Evolutionary conservation across 192 early-diverging fungal genomes (phyloP).

Genomic region (Coemansia sp.): DNA sequence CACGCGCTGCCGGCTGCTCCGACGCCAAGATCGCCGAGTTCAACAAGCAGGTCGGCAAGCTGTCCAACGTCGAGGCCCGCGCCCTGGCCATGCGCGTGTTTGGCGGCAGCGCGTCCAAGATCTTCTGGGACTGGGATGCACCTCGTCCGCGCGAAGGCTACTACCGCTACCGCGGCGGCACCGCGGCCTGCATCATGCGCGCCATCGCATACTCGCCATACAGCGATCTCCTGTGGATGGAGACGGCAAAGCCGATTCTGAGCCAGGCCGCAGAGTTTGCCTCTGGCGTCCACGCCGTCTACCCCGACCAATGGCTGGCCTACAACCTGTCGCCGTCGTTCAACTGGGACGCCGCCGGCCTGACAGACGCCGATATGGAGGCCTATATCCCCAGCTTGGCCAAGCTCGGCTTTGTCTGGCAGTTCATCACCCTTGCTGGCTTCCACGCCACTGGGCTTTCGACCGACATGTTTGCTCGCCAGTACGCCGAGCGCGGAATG

Average conservation of each 20-base stretch:
- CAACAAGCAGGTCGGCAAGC: constrained; percentile 44
- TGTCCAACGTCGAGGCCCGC: constrained; percentile 85
- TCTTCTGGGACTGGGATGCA: constrained; percentile 87
- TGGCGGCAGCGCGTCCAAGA: constrained; percentile 42
- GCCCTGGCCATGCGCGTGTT: constrained; percentile 63
- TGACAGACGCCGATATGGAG: constrained; percentile 86
- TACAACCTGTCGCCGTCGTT: constrained; percentile 98
- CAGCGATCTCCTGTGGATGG: constrained; percentile 95
- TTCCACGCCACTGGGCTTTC: constrained; percentile 90
- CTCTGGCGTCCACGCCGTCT: constrained; percentile 70
- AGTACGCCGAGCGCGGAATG: constrained; percentile 88
- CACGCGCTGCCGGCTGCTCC: constrained; percentile 21
- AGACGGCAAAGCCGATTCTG: constrained; percentile 93
- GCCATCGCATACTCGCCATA: constrained; percentile 81
- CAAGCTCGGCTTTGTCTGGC: constrained; percentile 92
- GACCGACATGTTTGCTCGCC: constrained; percentile 79
- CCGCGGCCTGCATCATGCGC: constrained; percentile 80
- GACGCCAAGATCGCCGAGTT: constrained; percentile 57
- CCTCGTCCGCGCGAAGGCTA: constrained; percentile 92
- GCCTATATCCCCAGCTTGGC: constrained; percentile 79
- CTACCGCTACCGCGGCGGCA: constrained; percentile 96
- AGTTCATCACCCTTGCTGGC: constrained; percentile 96
- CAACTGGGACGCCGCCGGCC: constrained; percentile 97
- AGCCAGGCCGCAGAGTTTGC: constrained; percentile 90
- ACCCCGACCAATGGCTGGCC: constrained; percentile 83